A percentile compares a stretch with the other conserved stretches of the same genome.
These are phyloP conservation scores for Geum urbanum DNA, from an alignment of 306 rosid genomes.

Conservation along the genomic window DNA sequence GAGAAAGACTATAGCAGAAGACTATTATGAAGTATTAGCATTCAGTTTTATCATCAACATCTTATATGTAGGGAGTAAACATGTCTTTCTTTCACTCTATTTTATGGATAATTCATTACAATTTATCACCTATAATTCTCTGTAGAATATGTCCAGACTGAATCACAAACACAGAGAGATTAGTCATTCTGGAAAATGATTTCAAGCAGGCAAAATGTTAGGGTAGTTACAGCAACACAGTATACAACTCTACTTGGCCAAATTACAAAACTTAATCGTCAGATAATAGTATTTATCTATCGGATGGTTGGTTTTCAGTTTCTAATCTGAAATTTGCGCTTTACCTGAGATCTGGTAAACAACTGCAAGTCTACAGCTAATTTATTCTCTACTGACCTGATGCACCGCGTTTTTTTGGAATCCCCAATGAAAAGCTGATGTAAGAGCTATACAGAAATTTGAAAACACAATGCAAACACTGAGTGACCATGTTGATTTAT, in stretches of 20 bases:
- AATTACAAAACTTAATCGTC: slow-evolving; percentile 1
- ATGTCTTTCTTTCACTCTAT: neutral
- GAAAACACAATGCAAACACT: neutral
- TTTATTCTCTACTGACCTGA: neutral
- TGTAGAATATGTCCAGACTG: neutral
- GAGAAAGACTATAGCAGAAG: neutral
- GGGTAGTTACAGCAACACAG: neutral
- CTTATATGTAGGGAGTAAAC: neutral
- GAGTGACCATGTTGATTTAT: neutral
- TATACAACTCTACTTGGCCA: neutral
- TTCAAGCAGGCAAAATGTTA: slow-evolving; percentile 14
- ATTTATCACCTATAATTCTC: neutral
- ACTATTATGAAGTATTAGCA: neutral
- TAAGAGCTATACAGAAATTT: neutral
- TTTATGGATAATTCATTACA: neutral
- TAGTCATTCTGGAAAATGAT: slow-evolving; percentile 12
- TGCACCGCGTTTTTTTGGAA: neutral
- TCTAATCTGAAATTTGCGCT: neutral
- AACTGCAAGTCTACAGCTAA: slow-evolving; percentile 1
- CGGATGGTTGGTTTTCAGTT: neutral
- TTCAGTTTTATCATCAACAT: neutral
- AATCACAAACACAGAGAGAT: neutral
- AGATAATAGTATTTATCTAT: slow-evolving; percentile 17
- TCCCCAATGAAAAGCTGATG: neutral
- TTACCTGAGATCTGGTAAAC: neutral